Percentiles rank a stretch among this genome's conserved stretches.
Evolutionary conservation across 1,139 yeast species (phyloP).

Genomic region (Hyphopichia khmerensis): DNA sequence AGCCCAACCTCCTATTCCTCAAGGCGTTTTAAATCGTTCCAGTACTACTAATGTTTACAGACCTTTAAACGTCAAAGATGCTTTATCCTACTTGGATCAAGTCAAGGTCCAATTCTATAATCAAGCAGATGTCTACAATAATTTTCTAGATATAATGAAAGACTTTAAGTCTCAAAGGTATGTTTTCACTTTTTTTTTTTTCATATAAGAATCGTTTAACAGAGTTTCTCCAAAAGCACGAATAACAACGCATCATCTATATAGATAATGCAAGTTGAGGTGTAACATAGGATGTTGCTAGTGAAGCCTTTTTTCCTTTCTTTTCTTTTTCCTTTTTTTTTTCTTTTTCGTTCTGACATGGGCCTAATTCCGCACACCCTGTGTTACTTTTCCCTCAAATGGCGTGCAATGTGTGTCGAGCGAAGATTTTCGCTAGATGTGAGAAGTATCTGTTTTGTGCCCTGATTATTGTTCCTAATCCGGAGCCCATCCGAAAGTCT

Average conservation of each 20-base stretch:
- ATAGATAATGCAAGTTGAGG: too few relatives aligned
- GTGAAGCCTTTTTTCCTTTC: not conserved
- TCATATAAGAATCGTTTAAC: too few relatives aligned
- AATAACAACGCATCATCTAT: too few relatives aligned
- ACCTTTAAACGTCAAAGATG: slow-evolving; percentile 94
- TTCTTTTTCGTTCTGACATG: not conserved
- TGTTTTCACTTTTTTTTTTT: slow-evolving; percentile 17
- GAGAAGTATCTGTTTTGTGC: not conserved
- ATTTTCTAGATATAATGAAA: slow-evolving; percentile 95
- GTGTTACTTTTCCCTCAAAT: not conserved
- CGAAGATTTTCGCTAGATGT: slow-evolving; percentile 1
- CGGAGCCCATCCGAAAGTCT: not conserved
- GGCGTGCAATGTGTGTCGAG: not conserved
- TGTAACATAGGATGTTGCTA: too few relatives aligned
- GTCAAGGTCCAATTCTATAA: slow-evolving; percentile 89
- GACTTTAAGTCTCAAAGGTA: slow-evolving; percentile 91
- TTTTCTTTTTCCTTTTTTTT: not conserved
- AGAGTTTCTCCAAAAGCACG: too few relatives aligned
- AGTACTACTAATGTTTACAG: slow-evolving; percentile 59
- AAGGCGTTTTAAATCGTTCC: slow-evolving; percentile 45
- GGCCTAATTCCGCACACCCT: not conserved
- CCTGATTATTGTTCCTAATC: slow-evolving; percentile 1
- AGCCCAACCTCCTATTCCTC: slow-evolving; percentile 17
- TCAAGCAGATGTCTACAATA: slow-evolving; percentile 95
- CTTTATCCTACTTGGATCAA: slow-evolving; percentile 90